These are phyloP conservation scores for Ephemerocybe angulata DNA, from an alignment of 768 basidiomycete genomes.

Conservation along the genomic window DNA sequence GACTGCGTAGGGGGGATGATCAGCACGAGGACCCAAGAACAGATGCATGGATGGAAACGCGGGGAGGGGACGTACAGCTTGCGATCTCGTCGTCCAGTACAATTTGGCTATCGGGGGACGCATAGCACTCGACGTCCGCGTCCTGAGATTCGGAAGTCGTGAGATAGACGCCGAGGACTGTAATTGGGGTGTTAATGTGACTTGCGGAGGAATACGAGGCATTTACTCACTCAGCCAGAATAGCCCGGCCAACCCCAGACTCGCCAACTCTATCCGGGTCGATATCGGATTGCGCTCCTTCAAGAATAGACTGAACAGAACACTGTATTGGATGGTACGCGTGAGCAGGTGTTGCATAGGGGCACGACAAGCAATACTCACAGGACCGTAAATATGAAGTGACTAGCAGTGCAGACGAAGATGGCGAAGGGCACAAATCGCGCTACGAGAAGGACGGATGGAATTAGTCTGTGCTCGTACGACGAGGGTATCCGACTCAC, in stretches of 20 bases:
- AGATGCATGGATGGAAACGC: neutral
- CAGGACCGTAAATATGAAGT: constrained; percentile 67
- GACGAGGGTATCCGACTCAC: constrained; percentile 38
- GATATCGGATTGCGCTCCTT: constrained; percentile 73
- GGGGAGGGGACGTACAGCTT: constrained; percentile 50
- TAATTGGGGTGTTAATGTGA: constrained; percentile 13
- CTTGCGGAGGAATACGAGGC: too few species aligned
- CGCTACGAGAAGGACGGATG: constrained; percentile 45
- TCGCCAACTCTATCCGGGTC: constrained; percentile 71
- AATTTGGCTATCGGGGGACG: constrained; percentile 45
- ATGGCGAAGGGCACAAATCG: constrained; percentile 85
- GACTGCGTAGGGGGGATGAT: constrained; percentile 40
- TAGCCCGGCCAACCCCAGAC: constrained; percentile 64
- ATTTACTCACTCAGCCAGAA: constrained; percentile 78
- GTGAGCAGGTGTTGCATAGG: neutral
- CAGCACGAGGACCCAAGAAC: constrained; percentile 7
- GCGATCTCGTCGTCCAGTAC: constrained; percentile 55
- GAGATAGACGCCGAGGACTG: constrained; percentile 73
- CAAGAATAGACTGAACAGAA: constrained; percentile 61
- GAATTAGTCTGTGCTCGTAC: constrained; percentile 10
- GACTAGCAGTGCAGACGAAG: constrained; percentile 69
- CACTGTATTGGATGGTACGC: constrained; percentile 32
- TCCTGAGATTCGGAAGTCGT: constrained; percentile 71
- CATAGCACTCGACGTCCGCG: constrained; percentile 81
- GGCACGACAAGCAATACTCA: constrained; percentile 31